These are phyloP conservation scores for Dittrichia graveolens DNA, from an alignment of 129 eudicot species.

Conservation along the genomic window DNA sequence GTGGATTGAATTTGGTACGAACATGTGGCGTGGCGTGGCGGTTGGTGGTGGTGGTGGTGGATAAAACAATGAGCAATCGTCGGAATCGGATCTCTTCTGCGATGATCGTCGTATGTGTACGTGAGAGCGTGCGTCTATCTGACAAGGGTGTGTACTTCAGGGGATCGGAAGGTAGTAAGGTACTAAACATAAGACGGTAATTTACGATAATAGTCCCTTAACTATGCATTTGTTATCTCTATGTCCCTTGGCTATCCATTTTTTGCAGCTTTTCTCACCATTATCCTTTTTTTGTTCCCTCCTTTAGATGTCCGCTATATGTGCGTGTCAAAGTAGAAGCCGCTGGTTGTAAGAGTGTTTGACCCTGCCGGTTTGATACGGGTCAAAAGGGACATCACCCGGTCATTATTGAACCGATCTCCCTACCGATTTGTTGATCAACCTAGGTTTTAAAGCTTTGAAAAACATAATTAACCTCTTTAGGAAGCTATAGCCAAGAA, in stretches of 20 bases:
- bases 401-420: too few relatives aligned
- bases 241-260: not conserved
- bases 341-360: too few relatives aligned
- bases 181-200: not conserved
- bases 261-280: not conserved
- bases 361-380: too few relatives aligned
- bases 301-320: not conserved
- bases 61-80: constrained; percentile 18
- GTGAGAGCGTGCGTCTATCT: constrained; percentile 32
- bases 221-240: not conserved
- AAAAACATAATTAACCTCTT: too few relatives aligned
- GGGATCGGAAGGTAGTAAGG: constrained; percentile 18
- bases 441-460: too few relatives aligned
- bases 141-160: constrained; percentile 24
- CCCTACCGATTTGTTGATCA: too few relatives aligned
- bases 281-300: not conserved
- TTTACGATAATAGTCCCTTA: not conserved
- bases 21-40: constrained; percentile 35
- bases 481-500: too few relatives aligned
- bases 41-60: constrained; percentile 21
- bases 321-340: too few relatives aligned
- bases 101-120: constrained; percentile 1
- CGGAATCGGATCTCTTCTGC: constrained; percentile 40
- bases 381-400: too few relatives aligned
- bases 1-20: constrained; percentile 25